Evolutionary conservation across 768 basidiomycete species (phyloP).

Genomic region (Auriscalpium microsporum): DNA sequence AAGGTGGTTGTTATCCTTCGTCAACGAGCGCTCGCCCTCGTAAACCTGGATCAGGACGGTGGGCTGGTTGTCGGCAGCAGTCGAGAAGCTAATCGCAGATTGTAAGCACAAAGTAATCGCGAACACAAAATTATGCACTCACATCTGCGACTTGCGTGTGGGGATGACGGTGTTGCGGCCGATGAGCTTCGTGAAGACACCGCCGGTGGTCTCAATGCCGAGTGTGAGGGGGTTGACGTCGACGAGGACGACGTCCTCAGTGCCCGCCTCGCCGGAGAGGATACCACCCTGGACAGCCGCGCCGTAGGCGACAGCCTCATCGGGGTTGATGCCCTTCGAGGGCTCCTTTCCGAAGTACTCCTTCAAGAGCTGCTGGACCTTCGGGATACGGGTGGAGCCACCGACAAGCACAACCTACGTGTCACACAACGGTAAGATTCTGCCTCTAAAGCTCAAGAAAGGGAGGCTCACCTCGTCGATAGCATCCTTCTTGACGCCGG

Average conservation of each 20-base stretch:
- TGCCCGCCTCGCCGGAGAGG: constrained; percentile 88
- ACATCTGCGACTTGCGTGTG: constrained; percentile 94
- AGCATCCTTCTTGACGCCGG: constrained; percentile 96
- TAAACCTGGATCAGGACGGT: constrained; percentile 96
- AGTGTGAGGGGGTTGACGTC: constrained; percentile 96
- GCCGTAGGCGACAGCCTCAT: constrained; percentile 98
- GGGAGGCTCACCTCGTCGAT: constrained; percentile 63
- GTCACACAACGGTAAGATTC: neutral
- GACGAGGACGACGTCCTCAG: constrained; percentile 86
- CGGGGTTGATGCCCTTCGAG: constrained; percentile 97
- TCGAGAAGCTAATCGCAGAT: constrained; percentile 43
- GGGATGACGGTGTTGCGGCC: constrained; percentile 97
- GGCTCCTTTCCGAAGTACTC: constrained; percentile 97
- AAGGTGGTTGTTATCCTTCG: constrained; percentile 97
- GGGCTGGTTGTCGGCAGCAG: constrained; percentile 86
- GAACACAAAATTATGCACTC: constrained; percentile 16
- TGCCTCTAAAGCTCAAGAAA: neutral
- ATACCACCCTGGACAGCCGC: constrained; percentile 99
- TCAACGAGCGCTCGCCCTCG: constrained; percentile 94
- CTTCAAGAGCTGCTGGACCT: constrained; percentile 96
- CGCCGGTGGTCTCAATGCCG: constrained; percentile 98
- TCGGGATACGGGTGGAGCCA: constrained; percentile 98
- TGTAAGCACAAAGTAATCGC: constrained; percentile 18
- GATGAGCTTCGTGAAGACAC: constrained; percentile 97
- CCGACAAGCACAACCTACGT: constrained; percentile 79